Base-by-base conservation (phyloP, 1,284 basidiomycete species). In the Pseudozyma thailandica region DNA sequence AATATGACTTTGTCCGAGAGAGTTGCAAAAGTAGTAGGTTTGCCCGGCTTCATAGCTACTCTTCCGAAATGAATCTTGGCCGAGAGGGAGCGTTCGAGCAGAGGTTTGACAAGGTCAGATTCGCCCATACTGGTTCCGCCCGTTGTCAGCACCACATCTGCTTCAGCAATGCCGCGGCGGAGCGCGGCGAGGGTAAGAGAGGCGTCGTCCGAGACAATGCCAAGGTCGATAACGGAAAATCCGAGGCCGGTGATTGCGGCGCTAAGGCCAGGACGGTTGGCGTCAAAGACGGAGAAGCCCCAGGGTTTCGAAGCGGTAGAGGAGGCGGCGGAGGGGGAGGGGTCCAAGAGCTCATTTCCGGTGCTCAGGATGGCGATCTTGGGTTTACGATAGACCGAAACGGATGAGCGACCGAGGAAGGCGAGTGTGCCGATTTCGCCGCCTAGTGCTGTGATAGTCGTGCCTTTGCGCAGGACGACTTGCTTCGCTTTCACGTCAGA, bases 81-180 rank as follows among this genome's bases (percentile, higher is more conserved):
- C 13, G 85, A 78, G 47, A 94, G 87, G 28, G 90, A 86, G 18
- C 89, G 87, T 83, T 94, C 93, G 62, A 94, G 90, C 52, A 93
- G 87, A 1, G 93, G 92, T 81, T 94, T 94, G 44, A 94, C 84
- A 26, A 94, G 85, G 81, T 94, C 92, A 1, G 88, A 88, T 10
- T 92, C 88, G 2, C 92, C 92, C 92, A 94, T 94, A 6, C 90
- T 92, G 2, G 92, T 93, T 3, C 92, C 92, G 12, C 93, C 92
- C 0, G 92, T 94, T 0, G 91, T 91, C 10, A 94, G 83, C 9
- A 94, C 81, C 3, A 94, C 83, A 77, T 94, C 92, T 0, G 91
- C 89, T 20, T 84, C 78, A 26, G 85, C 83, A 4, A 92, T 84
- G 0, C 89, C 92, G 23, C 82, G 83, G 47, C 83, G 78, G 41